Base-by-base conservation (phyloP, 164 flowering plant genomes). In the Umbilicus rupestris region DNA sequence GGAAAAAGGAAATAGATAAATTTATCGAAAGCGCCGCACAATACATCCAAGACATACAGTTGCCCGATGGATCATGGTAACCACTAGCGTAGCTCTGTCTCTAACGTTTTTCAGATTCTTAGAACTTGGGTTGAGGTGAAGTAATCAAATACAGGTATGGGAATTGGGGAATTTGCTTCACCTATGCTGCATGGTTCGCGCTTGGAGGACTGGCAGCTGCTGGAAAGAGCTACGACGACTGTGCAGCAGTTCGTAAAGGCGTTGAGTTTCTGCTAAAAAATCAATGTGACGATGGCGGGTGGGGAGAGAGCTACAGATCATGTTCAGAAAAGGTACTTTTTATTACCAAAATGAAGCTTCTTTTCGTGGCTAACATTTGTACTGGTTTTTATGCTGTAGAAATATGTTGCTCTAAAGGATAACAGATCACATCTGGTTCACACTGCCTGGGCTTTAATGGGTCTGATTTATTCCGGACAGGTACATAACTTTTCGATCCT, bases 271-370 rank as follows among this genome's bases (percentile, higher is more conserved):
- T 79, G 33, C 75, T 83, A 17, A 50, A 62, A 4, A 69, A 57
- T 16, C 85, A 83, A 60, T 68, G 26, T 16, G 76, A 69, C 3
- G 69, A 77, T 42, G 87, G 85, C 28, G 85, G 87, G 3, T 83
- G 87, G 87, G 87, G 85, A 55, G 87, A 83, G 77, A 66, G 44
- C 1, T 41, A 41, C 44, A 9, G 16, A 41, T 41, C 44, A 3
- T 41, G 44, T 41, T 0, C 44, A 41, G 44, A 41, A 9, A 41
- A 41, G 44, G 44, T 41, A 41, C 6, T 0, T n/a, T 1, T 41
- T 41, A 8, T 3, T 14, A 41, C 12, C n/a, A n/a, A 41, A 6
- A 41, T 14, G 12, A n/a, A n/a, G n/a, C n/a, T 41, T 41, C 12
- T 41, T 41, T 41, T 41, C 10, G 0, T 41, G 6, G 7, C 12